These are phyloP conservation scores for Verticillium nubilum DNA, from an alignment of 2,329 filamentous ascomycete genomes.

Conservation along the genomic window DNA sequence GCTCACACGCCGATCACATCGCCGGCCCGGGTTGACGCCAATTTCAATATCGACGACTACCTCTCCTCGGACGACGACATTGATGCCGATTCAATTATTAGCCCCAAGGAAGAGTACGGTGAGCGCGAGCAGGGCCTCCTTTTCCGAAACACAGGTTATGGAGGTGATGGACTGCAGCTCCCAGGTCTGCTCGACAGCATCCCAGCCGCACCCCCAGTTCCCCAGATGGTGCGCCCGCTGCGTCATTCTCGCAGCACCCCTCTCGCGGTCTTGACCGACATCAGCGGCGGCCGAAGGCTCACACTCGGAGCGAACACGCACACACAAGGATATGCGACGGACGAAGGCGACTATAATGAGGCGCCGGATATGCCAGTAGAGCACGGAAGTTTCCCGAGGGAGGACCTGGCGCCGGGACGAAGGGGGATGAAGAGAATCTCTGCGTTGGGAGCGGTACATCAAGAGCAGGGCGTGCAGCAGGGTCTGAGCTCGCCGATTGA, in stretches of 20 bases:
- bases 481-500: slow-evolving; percentile 1
- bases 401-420: slow-evolving; percentile 6
- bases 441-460: slow-evolving; percentile 9
- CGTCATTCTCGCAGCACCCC: slow-evolving; percentile 1
- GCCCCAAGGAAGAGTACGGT: slow-evolving; percentile 11
- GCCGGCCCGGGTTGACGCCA: neutral
- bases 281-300: neutral
- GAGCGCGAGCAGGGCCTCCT: slow-evolving; percentile 30
- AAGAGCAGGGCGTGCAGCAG: neutral
- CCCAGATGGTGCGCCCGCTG: neutral
- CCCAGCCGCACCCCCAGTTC: slow-evolving; percentile 1
- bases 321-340: neutral
- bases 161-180: slow-evolving; percentile 23
- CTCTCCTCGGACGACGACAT: slow-evolving; percentile 30
- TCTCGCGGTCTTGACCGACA: neutral
- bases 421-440: slow-evolving; percentile 10
- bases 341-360: slow-evolving; percentile 5
- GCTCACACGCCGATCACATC: neutral
- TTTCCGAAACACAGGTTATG: slow-evolving; percentile 29
- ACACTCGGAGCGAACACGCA: slow-evolving; percentile 3
- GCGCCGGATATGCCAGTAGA: neutral
- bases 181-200: slow-evolving; percentile 24
- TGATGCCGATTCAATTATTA: slow-evolving; percentile 28
- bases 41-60: slow-evolving; percentile 33
- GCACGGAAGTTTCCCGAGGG: neutral